Evolutionary conservation across 2,329 filamentous ascomycete genomes (phyloP).

Genomic region (Paraphoma chrysanthemicola): DNA sequence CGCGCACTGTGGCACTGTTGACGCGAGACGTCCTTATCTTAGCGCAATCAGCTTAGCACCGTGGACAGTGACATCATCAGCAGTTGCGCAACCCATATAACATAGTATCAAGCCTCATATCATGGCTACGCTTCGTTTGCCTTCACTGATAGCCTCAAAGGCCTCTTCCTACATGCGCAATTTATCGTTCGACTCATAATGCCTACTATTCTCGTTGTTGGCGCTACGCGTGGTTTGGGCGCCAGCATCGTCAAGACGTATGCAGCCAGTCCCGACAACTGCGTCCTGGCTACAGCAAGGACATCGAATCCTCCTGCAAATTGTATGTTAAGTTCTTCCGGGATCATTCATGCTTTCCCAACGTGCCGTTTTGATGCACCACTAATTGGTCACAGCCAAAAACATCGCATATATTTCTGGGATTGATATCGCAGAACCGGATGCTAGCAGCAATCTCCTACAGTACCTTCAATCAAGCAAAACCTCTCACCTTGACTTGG

Average conservation of each 20-base stretch:
- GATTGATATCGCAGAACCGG: slow-evolving; percentile 59
- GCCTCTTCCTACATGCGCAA: not conserved
- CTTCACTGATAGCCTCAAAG: not conserved
- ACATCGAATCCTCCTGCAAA: slow-evolving; percentile 52
- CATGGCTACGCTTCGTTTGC: too few species aligned
- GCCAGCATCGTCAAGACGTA: slow-evolving; percentile 67
- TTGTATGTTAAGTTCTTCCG: slow-evolving; percentile 16
- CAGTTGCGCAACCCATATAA: too few species aligned
- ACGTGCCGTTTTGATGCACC: too few species aligned
- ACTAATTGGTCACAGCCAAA: slow-evolving; percentile 20
- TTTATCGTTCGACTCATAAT: slow-evolving; percentile 16
- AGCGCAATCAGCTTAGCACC: not conserved
- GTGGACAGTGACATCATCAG: not conserved
- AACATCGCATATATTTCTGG: slow-evolving; percentile 64
- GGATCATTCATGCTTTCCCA: too few species aligned
- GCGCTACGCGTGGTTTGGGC: slow-evolving; percentile 73
- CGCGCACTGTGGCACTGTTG: not conserved
- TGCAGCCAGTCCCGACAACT: slow-evolving; percentile 50
- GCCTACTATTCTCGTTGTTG: slow-evolving; percentile 66
- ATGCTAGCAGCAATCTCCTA: slow-evolving; percentile 50
- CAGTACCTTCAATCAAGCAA: slow-evolving; percentile 56
- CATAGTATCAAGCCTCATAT: too few species aligned
- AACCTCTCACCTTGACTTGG: slow-evolving; percentile 46
- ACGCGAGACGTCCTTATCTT: slow-evolving; percentile 2
- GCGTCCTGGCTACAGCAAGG: slow-evolving; percentile 68